phyloP scores from a whole-genome alignment of 1,139 yeast genomes.

The Kazachstania sp. region DNA sequence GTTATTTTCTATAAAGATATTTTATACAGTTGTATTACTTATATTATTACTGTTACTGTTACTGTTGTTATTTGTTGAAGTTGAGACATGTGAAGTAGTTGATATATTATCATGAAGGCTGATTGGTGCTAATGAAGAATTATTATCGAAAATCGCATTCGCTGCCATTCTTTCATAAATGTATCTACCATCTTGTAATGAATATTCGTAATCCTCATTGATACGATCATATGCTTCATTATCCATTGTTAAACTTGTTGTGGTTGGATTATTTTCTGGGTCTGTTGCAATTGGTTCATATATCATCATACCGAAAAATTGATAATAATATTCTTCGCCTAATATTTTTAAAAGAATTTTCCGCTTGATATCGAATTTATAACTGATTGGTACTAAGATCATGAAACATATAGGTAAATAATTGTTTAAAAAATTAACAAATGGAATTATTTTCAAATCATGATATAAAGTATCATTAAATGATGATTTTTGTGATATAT shows the following conservation, averaged over 20 bases:
- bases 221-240: conserved; percentile 13
- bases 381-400: conserved; percentile 20
- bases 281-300: conserved; percentile 17
- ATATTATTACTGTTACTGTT: background rate
- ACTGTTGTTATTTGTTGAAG: background rate
- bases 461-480: conserved; percentile 23
- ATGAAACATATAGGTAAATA: conserved; percentile 26
- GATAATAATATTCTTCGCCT: conserved; percentile 30
- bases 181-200: conserved; percentile 30
- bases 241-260: background rate
- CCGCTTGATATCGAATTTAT: conserved; percentile 24
- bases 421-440: conserved; percentile 23
- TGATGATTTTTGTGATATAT: conserved; percentile 11
- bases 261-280: conserved; percentile 5
- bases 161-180: conserved; percentile 28
- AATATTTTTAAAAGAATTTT: conserved; percentile 22
- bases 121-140: background rate
- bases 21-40: background rate
- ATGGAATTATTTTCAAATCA: conserved; percentile 24
- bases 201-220: conserved; percentile 28
- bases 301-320: conserved; percentile 28
- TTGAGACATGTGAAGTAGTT: conserved; percentile 1
- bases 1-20: too few relatives aligned
- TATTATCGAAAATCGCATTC: conserved; percentile 12
- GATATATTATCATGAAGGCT: conserved; percentile 1